These are phyloP conservation scores for Dactylorhiza incarnata DNA, from an alignment of 106 monocot genomes.

Conservation along the genomic window DNA sequence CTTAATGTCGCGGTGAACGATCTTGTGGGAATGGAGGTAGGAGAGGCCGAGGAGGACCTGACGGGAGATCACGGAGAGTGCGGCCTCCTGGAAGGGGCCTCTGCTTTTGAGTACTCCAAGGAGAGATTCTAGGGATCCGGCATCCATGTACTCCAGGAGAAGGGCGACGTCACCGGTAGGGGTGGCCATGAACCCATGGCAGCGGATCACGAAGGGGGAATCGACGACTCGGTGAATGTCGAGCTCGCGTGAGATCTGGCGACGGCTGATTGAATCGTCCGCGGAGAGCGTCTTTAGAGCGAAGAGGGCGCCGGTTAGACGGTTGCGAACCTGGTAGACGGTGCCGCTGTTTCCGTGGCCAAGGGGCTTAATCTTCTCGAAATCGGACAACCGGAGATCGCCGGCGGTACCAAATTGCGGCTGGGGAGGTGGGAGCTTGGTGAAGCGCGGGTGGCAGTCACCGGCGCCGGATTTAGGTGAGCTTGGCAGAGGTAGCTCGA, in stretches of 20 bases:
- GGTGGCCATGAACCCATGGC: conserved; percentile 16
- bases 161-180: conserved; percentile 34
- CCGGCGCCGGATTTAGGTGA: not conserved
- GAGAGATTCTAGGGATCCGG: conserved; percentile 28
- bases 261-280: conserved; percentile 1
- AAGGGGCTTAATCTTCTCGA: conserved; percentile 47
- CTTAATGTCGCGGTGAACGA: conserved; percentile 45
- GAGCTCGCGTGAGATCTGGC: conserved; percentile 27
- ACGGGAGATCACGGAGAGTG: conserved; percentile 33
- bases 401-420: not conserved
- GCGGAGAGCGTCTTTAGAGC: conserved; percentile 55
- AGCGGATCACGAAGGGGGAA: conserved; percentile 41
- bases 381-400: conserved; percentile 35
- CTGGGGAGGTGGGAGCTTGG: conserved; percentile 7
- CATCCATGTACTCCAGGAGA: conserved; percentile 35
- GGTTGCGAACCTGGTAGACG: conserved; percentile 70
- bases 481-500: conserved; percentile 9
- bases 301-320: conserved; percentile 23
- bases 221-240: conserved; percentile 39
- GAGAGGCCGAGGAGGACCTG: conserved; percentile 35
- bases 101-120: not conserved
- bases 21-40: conserved; percentile 43
- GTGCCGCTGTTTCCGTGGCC: conserved; percentile 74
- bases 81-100: conserved; percentile 24
- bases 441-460: not conserved